phyloP scores from a whole-genome alignment of 2,329 filamentous ascomycete species.

The Cercospora citrullina region DNA sequence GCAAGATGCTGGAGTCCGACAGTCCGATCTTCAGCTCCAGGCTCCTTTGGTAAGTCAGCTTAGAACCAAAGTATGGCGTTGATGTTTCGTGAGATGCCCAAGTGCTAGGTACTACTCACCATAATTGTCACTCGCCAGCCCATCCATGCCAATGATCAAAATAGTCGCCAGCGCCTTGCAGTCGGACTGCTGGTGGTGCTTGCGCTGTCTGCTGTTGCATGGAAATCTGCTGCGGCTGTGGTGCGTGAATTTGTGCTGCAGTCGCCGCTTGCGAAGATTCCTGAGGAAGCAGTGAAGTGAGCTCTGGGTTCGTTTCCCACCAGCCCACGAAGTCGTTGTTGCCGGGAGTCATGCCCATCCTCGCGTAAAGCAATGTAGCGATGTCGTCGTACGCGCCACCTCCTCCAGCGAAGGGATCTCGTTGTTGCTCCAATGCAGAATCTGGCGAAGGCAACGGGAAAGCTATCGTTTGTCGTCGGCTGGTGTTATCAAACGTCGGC shows the following conservation, averaged over 20 bases:
- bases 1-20: background rate
- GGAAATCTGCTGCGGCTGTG: background rate
- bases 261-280: background rate
- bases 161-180: background rate
- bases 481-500: background rate
- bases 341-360: slow-evolving; percentile 3
- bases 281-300: background rate
- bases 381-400: slow-evolving; percentile 17
- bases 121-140: background rate
- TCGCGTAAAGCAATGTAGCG: slow-evolving; percentile 9
- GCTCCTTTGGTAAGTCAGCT: background rate
- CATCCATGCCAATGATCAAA: background rate
- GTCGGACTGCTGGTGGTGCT: background rate
- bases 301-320: slow-evolving; percentile 4
- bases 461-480: slow-evolving; percentile 16
- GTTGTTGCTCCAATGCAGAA: slow-evolving; percentile 5
- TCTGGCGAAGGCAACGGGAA: slow-evolving; percentile 8
- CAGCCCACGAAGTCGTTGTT: slow-evolving; percentile 6
- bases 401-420: slow-evolving; percentile 10
- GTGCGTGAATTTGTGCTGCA: background rate
- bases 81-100: background rate
- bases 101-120: background rate
- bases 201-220: background rate
- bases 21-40: background rate
- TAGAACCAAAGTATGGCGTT: background rate